Conservation (phyloP, 1,284 basidiomycete genomes). For the Volvariella volvacea region DNA sequence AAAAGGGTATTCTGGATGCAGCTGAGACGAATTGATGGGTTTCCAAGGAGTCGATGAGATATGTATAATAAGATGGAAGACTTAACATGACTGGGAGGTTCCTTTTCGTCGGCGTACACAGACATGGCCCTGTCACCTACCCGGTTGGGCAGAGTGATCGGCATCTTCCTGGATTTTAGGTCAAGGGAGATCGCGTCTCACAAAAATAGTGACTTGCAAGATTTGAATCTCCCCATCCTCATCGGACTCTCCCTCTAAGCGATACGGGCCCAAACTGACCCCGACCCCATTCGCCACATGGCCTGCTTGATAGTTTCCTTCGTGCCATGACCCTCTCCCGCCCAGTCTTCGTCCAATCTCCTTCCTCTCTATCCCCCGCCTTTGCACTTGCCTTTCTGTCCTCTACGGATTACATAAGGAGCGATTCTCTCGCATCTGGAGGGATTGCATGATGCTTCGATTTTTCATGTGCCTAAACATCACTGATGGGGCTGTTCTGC, state of each 20-base stretch:
- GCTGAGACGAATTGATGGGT: conserved; percentile 28
- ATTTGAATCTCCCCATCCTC: conserved; percentile 24
- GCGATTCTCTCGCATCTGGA: conserved; percentile 19
- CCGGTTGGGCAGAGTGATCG: conserved; percentile 26
- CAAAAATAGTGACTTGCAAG: conserved; percentile 9
- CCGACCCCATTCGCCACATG: conserved; percentile 18
- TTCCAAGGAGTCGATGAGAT: conserved; percentile 31
- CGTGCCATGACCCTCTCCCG: background rate
- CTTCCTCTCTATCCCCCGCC: background rate
- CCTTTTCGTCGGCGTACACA: conserved; percentile 13
- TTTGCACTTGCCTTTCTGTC: conserved; percentile 1
- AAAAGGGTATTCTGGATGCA: conserved; percentile 20
- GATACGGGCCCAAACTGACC: conserved; percentile 24
- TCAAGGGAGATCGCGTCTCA: conserved; percentile 11
- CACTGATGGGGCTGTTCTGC: conserved; percentile 4
- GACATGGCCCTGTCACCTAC: conserved; percentile 18
- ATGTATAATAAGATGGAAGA: conserved; percentile 13
- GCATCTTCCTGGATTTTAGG: conserved; percentile 25
- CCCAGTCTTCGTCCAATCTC: conserved; percentile 1
- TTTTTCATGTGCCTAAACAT: conserved; percentile 15
- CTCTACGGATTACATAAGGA: conserved; percentile 17
- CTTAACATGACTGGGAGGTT: conserved; percentile 9
- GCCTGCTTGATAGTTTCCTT: background rate
- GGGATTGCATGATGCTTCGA: conserved; percentile 5
- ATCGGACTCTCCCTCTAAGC: conserved; percentile 30